These are phyloP conservation scores for Tuber microsphaerosporum DNA, from an alignment of 495 filamentous ascomycete genomes.

Conservation along the genomic window DNA sequence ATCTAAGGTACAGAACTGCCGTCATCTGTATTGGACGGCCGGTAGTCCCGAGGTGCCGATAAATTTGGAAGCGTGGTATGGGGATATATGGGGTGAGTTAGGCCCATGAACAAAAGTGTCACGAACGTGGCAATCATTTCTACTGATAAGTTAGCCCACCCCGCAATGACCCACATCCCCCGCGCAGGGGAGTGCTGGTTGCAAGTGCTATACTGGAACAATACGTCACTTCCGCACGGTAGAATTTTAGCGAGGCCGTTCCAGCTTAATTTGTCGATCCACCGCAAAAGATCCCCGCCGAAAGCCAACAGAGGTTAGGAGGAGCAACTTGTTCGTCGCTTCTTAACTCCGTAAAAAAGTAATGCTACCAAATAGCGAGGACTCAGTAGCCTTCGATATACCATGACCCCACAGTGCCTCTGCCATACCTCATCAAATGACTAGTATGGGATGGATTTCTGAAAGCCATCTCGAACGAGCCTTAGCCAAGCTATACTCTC, in stretches of 20 bases:
- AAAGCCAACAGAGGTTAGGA: neutral
- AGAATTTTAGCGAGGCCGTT: neutral
- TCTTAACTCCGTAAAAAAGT: neutral
- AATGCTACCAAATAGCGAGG: neutral
- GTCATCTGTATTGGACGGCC: neutral
- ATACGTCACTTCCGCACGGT: neutral
- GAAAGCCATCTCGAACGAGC: neutral
- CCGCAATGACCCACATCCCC: neutral
- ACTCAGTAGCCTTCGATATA: neutral
- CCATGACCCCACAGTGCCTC: neutral
- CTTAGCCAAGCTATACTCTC: neutral
- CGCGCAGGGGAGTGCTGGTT: neutral
- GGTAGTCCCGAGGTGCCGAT: neutral
- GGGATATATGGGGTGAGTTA: neutral
- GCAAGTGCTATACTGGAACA: neutral
- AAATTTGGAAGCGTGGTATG: neutral
- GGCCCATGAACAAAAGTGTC: neutral
- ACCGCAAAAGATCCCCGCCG: neutral
- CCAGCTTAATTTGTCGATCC: neutral
- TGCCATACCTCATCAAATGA: neutral
- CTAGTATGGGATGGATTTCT: neutral
- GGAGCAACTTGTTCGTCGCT: neutral
- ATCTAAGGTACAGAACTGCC: neutral
- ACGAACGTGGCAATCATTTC: neutral
- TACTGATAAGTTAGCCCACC: neutral